Evolutionary conservation across 495 filamentous ascomycete species (phyloP), one percentile per base, ranked within the genome.

Genomic region (Xylaria intraflava): DNA sequence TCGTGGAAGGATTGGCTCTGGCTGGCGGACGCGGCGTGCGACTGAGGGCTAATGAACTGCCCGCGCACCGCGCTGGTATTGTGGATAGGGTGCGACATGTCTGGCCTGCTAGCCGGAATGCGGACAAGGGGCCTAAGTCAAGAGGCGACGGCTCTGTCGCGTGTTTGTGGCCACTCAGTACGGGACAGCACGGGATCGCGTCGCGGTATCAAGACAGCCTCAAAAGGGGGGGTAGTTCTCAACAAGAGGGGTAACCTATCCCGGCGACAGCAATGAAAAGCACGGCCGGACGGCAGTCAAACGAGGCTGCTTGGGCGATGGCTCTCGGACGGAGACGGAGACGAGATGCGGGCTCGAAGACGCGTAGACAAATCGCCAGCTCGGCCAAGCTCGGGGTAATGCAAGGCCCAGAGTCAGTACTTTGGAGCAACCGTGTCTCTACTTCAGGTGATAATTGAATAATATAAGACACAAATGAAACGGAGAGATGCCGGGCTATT

Each of bases 1-100:
- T 65, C 57, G 26, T 66, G 65, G 24, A 63, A 55, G 9, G 51
- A 42, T 35, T 60, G 62, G 26, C 7, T 55, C 42, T 62, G 60
- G 42, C 55, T 60, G 35, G 46, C 45, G 9, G 59, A 31, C 31
- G 47, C 47, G 35, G 44, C 38, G 17, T 54, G 59, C 33, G 49
- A 35, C 29, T 59, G 58, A 16, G 53, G 22, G 12, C 38, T 3
- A 1, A 45, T 17, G 45, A 31, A 14, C 17, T 43, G 38, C 4
- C 38, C 35, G 11, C 17, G 52, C 52, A 45, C 29, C 38, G 52
- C 5, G 1, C 43, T 26, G 14, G 36, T 36, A 16, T 54, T 47
- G 27, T 12, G n/a, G 35, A 36, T 12, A 43, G 27, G 33, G 44
- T 55, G 52, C 52, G 52, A 55, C 52, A 55, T 55, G 52, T 55